Conservation (phyloP, 116 monocot genomes). For the Dioscorea cayenensis region DNA sequence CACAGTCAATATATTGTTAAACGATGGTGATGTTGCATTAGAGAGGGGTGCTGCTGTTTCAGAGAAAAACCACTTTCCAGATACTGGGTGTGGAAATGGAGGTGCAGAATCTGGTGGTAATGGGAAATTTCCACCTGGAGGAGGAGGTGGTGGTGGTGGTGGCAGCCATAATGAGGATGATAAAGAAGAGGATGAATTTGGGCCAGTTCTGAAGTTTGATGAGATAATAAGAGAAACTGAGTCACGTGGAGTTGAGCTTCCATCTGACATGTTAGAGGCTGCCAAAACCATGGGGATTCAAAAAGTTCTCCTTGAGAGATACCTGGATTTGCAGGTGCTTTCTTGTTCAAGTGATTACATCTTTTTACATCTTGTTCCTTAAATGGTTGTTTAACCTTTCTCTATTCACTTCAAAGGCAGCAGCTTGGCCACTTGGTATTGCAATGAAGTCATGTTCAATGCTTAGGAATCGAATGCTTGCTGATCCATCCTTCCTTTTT, state of each 20-base stretch:
- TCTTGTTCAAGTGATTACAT: background rate
- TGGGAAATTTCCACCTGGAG: constrained; percentile 28
- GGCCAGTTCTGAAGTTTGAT: constrained; percentile 61
- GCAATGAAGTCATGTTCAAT: constrained; percentile 50
- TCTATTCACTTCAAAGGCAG: constrained; percentile 22
- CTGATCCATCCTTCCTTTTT: constrained; percentile 84
- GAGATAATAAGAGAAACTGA: constrained; percentile 57
- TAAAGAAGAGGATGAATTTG: constrained; percentile 41
- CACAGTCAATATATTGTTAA: background rate
- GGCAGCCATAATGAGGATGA: constrained; percentile 9
- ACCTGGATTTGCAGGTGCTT: constrained; percentile 77
- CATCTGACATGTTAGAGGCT: constrained; percentile 78
- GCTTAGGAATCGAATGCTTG: constrained; percentile 83
- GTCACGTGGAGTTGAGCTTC: constrained; percentile 45
- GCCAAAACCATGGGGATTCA: constrained; percentile 68
- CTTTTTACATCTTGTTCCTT: background rate
- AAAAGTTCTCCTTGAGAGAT: constrained; percentile 60
- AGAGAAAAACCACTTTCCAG: constrained; percentile 5
- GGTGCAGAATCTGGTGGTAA: constrained; percentile 6
- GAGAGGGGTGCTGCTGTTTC: constrained; percentile 1
- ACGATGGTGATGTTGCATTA: constrained; percentile 1
- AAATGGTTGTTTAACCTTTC: background rate
- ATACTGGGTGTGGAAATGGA: constrained; percentile 19
- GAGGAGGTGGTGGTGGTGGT: constrained; percentile 11
- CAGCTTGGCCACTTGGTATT: constrained; percentile 61